A percentile compares a stretch with the other conserved stretches of the same genome.
Evolutionary conservation across 768 basidiomycete genomes (phyloP).

Genomic region (Suillus occidentalis): DNA sequence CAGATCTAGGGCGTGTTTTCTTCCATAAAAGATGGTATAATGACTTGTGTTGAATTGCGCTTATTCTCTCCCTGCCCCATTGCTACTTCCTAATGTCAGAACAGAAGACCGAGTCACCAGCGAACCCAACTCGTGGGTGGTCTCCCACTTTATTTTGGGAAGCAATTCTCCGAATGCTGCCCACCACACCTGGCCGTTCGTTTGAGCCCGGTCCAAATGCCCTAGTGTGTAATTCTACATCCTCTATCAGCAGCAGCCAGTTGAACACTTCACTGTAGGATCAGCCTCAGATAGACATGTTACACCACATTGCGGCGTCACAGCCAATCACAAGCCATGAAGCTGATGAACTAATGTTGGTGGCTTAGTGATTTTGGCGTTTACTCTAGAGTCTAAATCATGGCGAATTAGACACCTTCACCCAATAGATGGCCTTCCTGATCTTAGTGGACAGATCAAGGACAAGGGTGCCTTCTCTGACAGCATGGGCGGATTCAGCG

Average conservation of each 20-base stretch:
- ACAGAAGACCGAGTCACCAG: background rate
- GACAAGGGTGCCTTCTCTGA: constrained; percentile 31
- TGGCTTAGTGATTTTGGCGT: background rate
- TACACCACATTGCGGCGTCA: background rate
- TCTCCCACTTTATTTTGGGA: background rate
- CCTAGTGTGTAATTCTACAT: background rate
- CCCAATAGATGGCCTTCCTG: background rate
- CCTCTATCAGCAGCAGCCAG: background rate
- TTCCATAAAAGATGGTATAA: background rate
- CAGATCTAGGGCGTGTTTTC: background rate
- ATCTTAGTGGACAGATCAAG: constrained; percentile 10
- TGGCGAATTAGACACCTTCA: background rate
- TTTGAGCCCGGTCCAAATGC: background rate
- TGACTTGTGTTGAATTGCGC: background rate
- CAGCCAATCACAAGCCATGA: background rate
- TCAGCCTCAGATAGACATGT: background rate
- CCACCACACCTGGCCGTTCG: background rate
- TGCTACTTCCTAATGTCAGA: background rate
- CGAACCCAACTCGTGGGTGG: background rate
- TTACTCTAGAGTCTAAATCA: constrained; percentile 1
- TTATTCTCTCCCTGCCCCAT: background rate
- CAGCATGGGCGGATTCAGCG: constrained; percentile 45
- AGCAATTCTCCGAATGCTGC: background rate
- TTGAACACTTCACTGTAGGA: background rate
- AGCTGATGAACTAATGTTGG: background rate